phyloP scores from a whole-genome alignment of 1,139 yeast species.

The Tardiomyces depauwii region DNA sequence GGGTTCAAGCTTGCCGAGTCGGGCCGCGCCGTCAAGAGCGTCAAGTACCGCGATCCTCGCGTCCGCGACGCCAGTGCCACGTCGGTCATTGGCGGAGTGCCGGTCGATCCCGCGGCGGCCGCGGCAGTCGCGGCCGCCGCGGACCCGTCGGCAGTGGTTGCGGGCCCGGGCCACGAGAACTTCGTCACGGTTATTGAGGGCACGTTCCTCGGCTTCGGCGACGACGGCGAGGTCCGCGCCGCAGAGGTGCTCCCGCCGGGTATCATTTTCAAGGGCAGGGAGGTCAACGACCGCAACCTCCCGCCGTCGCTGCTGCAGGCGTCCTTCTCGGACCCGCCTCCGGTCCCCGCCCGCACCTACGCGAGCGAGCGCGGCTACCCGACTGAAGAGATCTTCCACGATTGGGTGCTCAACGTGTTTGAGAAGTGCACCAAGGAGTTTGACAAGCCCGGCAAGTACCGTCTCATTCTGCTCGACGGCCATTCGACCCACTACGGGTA shows the following conservation, averaged over 20 bases:
- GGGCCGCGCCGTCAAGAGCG: background rate
- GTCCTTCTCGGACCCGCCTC: background rate
- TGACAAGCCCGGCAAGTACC: background rate
- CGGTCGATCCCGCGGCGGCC: background rate
- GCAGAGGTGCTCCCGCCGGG: background rate
- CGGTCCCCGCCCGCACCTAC: background rate
- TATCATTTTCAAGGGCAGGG: background rate
- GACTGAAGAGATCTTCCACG: background rate
- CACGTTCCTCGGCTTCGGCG: background rate
- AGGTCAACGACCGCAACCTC: background rate
- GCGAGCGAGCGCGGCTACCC: background rate
- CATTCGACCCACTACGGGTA: background rate
- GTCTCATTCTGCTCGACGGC: background rate
- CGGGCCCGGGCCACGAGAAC: background rate
- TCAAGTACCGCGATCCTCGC: background rate
- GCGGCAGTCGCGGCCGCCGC: background rate
- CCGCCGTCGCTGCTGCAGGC: background rate
- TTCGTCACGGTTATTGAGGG: background rate
- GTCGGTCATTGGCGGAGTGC: background rate
- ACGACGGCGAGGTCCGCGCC: background rate
- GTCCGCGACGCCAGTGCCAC: background rate
- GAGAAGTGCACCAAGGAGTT: background rate
- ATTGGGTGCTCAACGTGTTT: background rate
- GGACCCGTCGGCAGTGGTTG: background rate
- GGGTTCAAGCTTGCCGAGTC: background rate